Base-by-base conservation (phyloP, 2,329 filamentous ascomycete genomes). In the Hymenoscyphus infarciens region DNA sequence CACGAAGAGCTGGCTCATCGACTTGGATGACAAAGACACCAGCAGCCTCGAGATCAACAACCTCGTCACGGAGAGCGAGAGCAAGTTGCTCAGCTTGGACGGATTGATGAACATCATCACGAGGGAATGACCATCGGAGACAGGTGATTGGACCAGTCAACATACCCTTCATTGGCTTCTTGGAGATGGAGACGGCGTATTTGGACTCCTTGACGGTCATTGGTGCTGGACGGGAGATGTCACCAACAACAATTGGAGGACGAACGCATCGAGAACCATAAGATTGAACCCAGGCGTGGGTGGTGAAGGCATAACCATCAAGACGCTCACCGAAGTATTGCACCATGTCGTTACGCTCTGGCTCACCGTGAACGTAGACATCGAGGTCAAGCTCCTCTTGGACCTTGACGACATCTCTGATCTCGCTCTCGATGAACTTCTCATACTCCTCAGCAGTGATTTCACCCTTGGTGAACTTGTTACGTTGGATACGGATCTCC, bases 111-210 rank as follows among this genome's bases (percentile, higher is more conserved):
- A 99, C 91, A 76, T 99, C 95, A 77, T 97, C 94, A 91, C 95
- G 95, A 74, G 95, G 95, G 91, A 98, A 99, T 66, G 95, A 99
- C 95, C 95, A 99, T 80, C 95, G 90, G 74, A 99, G 84, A 83
- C 95, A 99, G 75, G 95, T 99, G 82, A 99, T 96, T 73, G 95
- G 95, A 65, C 95, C 95, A 80, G 95, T 99, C 77, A 99, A 88
- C 95, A 99, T 99, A 79, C 95, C 95, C 91, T 99, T 99, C 95
- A 99, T 98, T 81, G 95, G 93, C 87, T 97, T 98, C 84, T 90
- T 94, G 78, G 93, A 94, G 79, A 97, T 87, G 62, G 90, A 93
- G 67, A 92, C 94, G 71, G 95, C 95, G 82, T 97, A 99, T 85
- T 98, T 97, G 80, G 91, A 96, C 87, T 99, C 95, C 90, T 99